Base-by-base conservation (phyloP, 805 yeast species). In the Metschnikowia shivogae region DNA sequence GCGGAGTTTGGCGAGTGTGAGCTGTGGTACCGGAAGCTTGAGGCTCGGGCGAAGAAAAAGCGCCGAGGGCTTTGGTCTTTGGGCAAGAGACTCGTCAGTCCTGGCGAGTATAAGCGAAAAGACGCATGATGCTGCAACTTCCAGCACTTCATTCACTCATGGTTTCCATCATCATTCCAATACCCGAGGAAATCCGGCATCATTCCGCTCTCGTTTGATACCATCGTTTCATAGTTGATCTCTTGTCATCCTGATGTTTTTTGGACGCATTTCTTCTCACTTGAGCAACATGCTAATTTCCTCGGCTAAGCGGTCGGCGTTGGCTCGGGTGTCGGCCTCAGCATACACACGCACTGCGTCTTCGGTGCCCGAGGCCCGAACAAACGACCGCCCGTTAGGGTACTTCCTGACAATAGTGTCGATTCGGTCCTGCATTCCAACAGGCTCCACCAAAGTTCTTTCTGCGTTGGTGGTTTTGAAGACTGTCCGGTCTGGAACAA, bases 311-410 rank as follows among this genome's bases (percentile, higher is more conserved):
- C 49, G 52, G 35, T 58, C 65, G 6, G 65, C 67, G 33, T 65
- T 42, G 36, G 58, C 68, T 33, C 51, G 42, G 14, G 68, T 75
- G 2, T 69, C 72, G 0, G 97, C 96, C 64, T 93, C 99, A 0
- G 96, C 93, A 55, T 93, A 93, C 6, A 93, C 88, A 56, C 99
- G 79, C 1, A 93, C 97, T 0, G 97, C 98, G 63, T 93, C 95
- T 63, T 93, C 99, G 1, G 99, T 93, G 11, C 99, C 99, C 48
- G 95, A 85, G 8, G 99, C 98, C 55, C 99, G 80, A 3, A 92
- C 98, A 65, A 93, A 93, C 2, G 95, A 83, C 59, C 99, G 78
- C 1, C 92, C 97, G 13, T 65, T 59, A 0, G 67, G 54, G 51
- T 72, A 81, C 54, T 77, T 66, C 8, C 67, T 59, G 14, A 92